Conservation (phyloP, 208 protist genomes). For the Wallacemonas rigidus region DNA sequence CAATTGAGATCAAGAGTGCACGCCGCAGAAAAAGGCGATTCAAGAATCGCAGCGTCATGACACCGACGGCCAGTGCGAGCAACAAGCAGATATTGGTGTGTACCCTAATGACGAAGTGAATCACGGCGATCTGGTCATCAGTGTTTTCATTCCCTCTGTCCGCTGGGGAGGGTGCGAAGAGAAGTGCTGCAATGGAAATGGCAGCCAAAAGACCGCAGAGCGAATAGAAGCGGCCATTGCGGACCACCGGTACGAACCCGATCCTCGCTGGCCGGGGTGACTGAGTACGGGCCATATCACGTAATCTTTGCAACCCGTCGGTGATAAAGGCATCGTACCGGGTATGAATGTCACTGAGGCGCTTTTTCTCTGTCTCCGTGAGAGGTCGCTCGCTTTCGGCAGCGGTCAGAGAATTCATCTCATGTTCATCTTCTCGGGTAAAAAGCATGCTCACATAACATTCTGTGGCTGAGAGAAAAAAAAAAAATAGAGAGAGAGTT, state of each 20-base stretch:
- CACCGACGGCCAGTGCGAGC: not conserved
- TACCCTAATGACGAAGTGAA: not conserved
- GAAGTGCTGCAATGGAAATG: not conserved
- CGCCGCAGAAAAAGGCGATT: conserved; percentile 1
- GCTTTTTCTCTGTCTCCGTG: conserved; percentile 21
- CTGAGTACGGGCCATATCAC: conserved; percentile 24
- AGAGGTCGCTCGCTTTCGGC: conserved; percentile 22
- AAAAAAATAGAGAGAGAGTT: not conserved
- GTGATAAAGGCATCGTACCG: conserved; percentile 43
- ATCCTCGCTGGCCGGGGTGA: conserved; percentile 4
- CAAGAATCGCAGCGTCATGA: not conserved
- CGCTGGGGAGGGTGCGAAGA: not conserved
- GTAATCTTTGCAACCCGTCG: conserved; percentile 28
- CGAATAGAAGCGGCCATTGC: not conserved
- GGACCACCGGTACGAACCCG: not conserved
- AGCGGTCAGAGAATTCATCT: conserved; percentile 27
- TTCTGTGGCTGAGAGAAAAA: not conserved
- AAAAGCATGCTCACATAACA: conserved; percentile 19
- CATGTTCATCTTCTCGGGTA: conserved; percentile 40
- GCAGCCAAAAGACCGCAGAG: not conserved
- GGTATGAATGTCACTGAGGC: conserved; percentile 25
- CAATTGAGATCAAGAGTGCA: conserved; percentile 10
- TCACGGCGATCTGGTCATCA: not conserved
- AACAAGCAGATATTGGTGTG: conserved; percentile 1
- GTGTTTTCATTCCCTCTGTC: not conserved